phyloP scores from a whole-genome alignment of 495 filamentous ascomycete genomes.

The Aspergillus asperescens region DNA sequence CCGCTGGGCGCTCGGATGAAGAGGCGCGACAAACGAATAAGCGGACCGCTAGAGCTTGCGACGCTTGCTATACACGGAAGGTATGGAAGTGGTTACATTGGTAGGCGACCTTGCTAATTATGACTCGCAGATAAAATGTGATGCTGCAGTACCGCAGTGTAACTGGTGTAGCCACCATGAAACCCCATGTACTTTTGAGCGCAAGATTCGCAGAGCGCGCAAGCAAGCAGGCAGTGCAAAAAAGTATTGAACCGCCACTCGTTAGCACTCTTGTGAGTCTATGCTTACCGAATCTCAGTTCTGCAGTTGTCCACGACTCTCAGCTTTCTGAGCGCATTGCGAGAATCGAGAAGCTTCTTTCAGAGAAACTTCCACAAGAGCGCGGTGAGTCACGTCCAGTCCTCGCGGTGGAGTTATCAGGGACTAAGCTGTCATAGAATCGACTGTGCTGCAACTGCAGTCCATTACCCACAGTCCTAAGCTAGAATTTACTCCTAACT shows the following conservation, averaged over 20 bases:
- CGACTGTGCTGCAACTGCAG: neutral
- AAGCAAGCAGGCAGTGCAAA: slow-evolving; percentile 23
- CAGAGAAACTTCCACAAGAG: slow-evolving; percentile 26
- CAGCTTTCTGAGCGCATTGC: slow-evolving; percentile 37
- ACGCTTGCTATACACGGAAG: slow-evolving; percentile 48
- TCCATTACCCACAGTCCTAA: neutral
- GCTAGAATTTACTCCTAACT: neutral
- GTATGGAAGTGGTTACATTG: slow-evolving; percentile 11
- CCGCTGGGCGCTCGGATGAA: slow-evolving; percentile 18
- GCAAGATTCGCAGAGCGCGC: slow-evolving; percentile 32
- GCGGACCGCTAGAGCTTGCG: slow-evolving; percentile 43
- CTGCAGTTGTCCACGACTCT: slow-evolving; percentile 20
- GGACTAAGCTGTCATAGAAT: slow-evolving; percentile 4
- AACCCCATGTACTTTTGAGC: slow-evolving; percentile 44
- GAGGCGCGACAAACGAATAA: slow-evolving; percentile 16
- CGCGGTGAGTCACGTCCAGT: slow-evolving; percentile 19
- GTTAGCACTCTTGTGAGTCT: neutral
- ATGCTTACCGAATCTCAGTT: slow-evolving; percentile 7
- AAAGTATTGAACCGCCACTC: slow-evolving; percentile 17
- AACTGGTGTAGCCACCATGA: slow-evolving; percentile 52
- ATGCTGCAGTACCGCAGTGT: slow-evolving; percentile 38
- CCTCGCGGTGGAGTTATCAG: neutral
- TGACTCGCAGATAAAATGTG: slow-evolving; percentile 47
- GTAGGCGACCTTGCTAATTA: neutral
- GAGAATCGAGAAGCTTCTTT: slow-evolving; percentile 37